Percentiles rank a stretch among this genome's conserved stretches.
Evolutionary conservation across 1,139 yeast species (phyloP).

Genomic region (Debaryomyces udenii): DNA sequence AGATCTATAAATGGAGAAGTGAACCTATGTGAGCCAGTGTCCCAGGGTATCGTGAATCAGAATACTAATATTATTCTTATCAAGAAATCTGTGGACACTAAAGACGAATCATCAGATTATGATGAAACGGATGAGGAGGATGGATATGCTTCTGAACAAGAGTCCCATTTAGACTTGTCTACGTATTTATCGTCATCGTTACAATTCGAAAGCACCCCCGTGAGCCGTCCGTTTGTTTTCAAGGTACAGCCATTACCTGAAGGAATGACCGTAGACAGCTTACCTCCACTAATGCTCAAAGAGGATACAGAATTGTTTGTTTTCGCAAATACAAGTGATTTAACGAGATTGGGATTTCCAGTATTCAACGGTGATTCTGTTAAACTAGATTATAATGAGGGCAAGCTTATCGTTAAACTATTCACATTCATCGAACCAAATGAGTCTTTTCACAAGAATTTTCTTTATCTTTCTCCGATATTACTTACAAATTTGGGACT

Average conservation of each 20-base stretch:
- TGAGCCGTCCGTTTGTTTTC: constrained; percentile 16
- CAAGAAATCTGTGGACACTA: constrained; percentile 29
- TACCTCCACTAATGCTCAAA: constrained; percentile 34
- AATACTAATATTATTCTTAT: constrained; percentile 58
- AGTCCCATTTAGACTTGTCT: constrained; percentile 36
- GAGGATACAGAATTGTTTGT: constrained; percentile 53
- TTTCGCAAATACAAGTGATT: constrained; percentile 54
- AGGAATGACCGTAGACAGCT: constrained; percentile 26
- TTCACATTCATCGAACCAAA: constrained; percentile 71
- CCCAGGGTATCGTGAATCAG: constrained; percentile 58
- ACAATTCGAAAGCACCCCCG: constrained; percentile 21
- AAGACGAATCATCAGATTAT: constrained; percentile 9
- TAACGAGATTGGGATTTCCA: constrained; percentile 57
- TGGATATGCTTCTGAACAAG: constrained; percentile 10
- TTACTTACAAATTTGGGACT: constrained; percentile 54
- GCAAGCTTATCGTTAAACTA: constrained; percentile 44
- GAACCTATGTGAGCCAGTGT: constrained; percentile 69
- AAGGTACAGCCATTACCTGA: constrained; percentile 35
- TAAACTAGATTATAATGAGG: constrained; percentile 29
- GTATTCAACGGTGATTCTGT: constrained; percentile 72
- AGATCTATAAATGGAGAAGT: constrained; percentile 53
- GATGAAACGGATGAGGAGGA: constrained; percentile 14
- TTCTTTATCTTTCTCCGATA: constrained; percentile 65
- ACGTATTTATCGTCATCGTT: constrained; percentile 38
- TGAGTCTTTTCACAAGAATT: constrained; percentile 35